Evolutionary conservation across 2,329 filamentous ascomycete genomes (phyloP), one percentile per base, ranked within the genome.

Genomic region (Biscogniauxia sp.): DNA sequence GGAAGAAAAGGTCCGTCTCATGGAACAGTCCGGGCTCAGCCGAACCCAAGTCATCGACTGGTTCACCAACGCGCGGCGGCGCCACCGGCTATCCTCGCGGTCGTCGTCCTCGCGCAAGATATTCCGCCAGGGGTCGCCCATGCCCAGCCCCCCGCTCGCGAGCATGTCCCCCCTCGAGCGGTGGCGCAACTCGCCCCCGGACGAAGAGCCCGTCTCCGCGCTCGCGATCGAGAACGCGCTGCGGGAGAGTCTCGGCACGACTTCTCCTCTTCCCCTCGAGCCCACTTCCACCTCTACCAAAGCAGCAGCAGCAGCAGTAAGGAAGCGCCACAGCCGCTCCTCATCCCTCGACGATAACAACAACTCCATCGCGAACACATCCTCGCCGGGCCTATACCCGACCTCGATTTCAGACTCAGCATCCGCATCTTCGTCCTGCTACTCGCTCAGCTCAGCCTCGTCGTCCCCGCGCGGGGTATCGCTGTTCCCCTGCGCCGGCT

Each of bases 1-100:
- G 25, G 75, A 79, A 8, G 77, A 82, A 55, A 82, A 81, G 56
- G 55, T 67, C 0, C 61, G 66, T 2, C 72, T 83, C 0, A 71
- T 75, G 11, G 65, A 69, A 3, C 73, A 80, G 61, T 80, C 80
- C 0, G 80, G 80, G 0, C 73, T 83, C 17, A 81, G 76, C 20
- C 72, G 72, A 55, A 78, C 74, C 1, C 78, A 81, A 37, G 76
- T 83, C 2, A 70, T 77, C 20, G 81, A 80, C 56, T 83, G 80
- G 80, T 82, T 83, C 64, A 76, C 79, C 20, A 83, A 83, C 63
- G 80, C 79, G 0, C 74, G 81, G 20, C 76, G 81, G 7, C 79
- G 80, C 1, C 77, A 82, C 51, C 76, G 79, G 7, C 69, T 79
- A 45, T 68, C 73, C 20, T 68, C 69, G 3, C 71, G 71, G 20